Evolutionary conservation across 140 eudicot genomes (phyloP).

Genomic region (Erigeron philadelphicus): DNA sequence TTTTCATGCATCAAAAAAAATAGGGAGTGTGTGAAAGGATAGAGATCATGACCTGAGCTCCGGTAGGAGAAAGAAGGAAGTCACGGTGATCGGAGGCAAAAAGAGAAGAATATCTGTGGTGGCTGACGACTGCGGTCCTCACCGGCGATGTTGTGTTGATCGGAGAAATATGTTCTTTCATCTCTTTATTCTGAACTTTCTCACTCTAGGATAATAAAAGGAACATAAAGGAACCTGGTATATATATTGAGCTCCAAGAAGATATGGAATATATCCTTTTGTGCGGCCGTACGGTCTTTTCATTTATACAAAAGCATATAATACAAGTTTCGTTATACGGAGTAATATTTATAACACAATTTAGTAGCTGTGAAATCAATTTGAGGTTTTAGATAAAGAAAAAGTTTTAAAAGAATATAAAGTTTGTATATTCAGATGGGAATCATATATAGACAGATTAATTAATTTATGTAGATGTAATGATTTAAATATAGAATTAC

Average conservation of each 20-base stretch:
- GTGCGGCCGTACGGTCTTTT: slow-evolving; percentile 31
- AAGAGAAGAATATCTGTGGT: slow-evolving; percentile 35
- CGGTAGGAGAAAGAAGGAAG: slow-evolving; percentile 57
- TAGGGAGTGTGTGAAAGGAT: neutral
- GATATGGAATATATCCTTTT: slow-evolving; percentile 27
- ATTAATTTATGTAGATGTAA: too few species aligned
- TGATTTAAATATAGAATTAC: too few species aligned
- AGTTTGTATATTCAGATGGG: too few species aligned
- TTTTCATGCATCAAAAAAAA: slow-evolving; percentile 20
- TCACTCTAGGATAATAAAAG: slow-evolving; percentile 24
- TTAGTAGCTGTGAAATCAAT: too few species aligned
- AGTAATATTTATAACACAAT: too few species aligned
- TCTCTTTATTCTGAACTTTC: slow-evolving; percentile 14
- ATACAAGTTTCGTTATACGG: neutral
- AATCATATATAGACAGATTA: too few species aligned
- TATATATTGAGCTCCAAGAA: slow-evolving; percentile 5
- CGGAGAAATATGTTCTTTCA: slow-evolving; percentile 24
- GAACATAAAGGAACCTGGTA: slow-evolving; percentile 16
- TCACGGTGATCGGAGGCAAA: slow-evolving; percentile 55
- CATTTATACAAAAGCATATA: slow-evolving; percentile 14
- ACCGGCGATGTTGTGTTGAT: slow-evolving; percentile 23
- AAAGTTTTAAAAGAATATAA: too few species aligned
- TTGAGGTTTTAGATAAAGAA: too few species aligned
- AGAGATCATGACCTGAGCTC: slow-evolving; percentile 20
- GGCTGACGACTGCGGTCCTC: neutral